Conservation (phyloP, 768 basidiomycete genomes). For the Tulasnella sp. region DNA sequence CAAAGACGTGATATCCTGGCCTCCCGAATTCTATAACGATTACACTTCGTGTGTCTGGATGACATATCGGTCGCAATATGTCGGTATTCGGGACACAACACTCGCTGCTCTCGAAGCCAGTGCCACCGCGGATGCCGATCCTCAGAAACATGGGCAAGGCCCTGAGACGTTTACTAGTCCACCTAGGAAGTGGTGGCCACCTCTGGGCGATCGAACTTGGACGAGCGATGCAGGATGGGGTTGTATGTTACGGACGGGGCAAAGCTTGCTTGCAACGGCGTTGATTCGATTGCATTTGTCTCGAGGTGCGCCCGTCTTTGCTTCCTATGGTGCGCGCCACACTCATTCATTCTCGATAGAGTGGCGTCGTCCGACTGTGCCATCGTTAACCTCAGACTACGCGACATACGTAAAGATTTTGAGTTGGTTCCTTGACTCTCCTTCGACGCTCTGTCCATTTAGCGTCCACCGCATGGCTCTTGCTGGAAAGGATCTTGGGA, state of each 20-base stretch:
- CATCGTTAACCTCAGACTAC: conserved; percentile 51
- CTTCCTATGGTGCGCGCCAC: neutral
- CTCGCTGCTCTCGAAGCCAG: conserved; percentile 33
- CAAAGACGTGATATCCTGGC: conserved; percentile 53
- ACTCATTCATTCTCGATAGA: conserved; percentile 37
- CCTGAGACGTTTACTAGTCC: conserved; percentile 29
- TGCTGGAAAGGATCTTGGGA: conserved; percentile 89
- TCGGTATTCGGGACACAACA: conserved; percentile 61
- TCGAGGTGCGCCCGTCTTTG: conserved; percentile 39
- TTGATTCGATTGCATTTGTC: conserved; percentile 68
- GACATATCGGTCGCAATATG: conserved; percentile 82
- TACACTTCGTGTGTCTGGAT: conserved; percentile 84
- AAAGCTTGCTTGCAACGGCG: conserved; percentile 71
- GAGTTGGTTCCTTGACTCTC: conserved; percentile 92
- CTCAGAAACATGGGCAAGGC: neutral
- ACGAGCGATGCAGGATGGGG: conserved; percentile 84
- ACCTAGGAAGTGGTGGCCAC: conserved; percentile 51
- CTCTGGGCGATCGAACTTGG: conserved; percentile 63
- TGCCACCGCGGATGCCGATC: conserved; percentile 22
- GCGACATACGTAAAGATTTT: conserved; percentile 84
- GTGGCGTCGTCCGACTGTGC: conserved; percentile 67
- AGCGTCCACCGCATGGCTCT: conserved; percentile 94
- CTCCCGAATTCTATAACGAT: conserved; percentile 74
- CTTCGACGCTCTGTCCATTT: conserved; percentile 74
- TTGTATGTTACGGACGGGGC: conserved; percentile 84